Percentiles rank a stretch among this genome's conserved stretches.
Evolutionary conservation across 805 yeast species (phyloP).

Genomic region (Cyberlindnera xishuangbannaensis): DNA sequence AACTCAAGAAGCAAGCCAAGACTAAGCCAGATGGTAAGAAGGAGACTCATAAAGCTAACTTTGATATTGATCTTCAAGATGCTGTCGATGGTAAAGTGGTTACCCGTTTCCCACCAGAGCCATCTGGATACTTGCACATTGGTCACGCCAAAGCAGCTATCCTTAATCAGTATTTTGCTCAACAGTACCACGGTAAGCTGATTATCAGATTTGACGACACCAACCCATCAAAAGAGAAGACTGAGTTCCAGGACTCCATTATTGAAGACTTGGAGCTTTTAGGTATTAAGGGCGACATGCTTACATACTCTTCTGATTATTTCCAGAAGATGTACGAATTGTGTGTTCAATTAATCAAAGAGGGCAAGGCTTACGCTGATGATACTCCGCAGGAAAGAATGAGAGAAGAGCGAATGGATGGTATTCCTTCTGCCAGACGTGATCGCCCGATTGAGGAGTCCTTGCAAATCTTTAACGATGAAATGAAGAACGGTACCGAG

Average conservation of each 20-base stretch:
- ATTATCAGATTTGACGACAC: conserved; percentile 98
- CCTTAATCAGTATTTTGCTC: conserved; percentile 93
- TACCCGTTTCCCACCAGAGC: conserved; percentile 99
- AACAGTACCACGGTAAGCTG: conserved; percentile 91
- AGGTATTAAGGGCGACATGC: conserved; percentile 87
- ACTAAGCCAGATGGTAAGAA: conserved; percentile 42
- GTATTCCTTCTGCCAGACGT: conserved; percentile 88
- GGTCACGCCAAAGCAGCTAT: conserved; percentile 99
- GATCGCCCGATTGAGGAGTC: conserved; percentile 92
- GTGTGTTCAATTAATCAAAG: conserved; percentile 83
- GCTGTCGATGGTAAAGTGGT: conserved; percentile 95
- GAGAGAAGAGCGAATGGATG: conserved; percentile 99
- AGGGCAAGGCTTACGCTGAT: conserved; percentile 96
- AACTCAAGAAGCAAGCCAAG: conserved; percentile 65
- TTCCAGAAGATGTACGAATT: conserved; percentile 86
- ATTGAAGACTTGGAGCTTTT: conserved; percentile 84
- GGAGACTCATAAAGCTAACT: conserved; percentile 89
- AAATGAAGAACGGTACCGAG: conserved; percentile 92
- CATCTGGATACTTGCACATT: conserved; percentile 97
- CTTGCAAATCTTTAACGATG: conserved; percentile 76
- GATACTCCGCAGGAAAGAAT: conserved; percentile 90
- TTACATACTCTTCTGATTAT: conserved; percentile 91
- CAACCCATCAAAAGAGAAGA: conserved; percentile 94
- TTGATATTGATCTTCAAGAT: conserved; percentile 85
- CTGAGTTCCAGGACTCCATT: conserved; percentile 90